Conservation (phyloP, 306 rosid genomes). For the Ceratonia siliqua region DNA sequence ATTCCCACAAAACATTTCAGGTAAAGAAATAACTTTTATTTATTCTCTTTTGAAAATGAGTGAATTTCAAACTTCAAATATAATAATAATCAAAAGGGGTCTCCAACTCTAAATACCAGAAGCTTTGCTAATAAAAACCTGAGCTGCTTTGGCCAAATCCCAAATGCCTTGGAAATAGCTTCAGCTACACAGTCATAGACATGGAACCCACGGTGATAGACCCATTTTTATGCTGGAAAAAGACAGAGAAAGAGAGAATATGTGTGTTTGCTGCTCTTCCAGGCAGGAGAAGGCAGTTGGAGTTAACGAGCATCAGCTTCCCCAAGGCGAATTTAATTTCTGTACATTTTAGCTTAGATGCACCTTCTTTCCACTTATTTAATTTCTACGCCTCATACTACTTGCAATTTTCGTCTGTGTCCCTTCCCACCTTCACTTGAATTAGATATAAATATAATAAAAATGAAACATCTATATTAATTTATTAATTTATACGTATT, state of each 20-base stretch:
- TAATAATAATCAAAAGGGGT: conserved; percentile 10
- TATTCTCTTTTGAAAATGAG: not conserved
- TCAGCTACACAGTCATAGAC: not conserved
- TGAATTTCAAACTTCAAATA: not conserved
- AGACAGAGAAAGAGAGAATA: not conserved
- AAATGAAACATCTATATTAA: not conserved
- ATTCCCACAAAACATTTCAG: conserved; percentile 17
- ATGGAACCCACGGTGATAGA: not conserved
- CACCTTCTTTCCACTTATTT: not conserved
- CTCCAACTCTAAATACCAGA: conserved; percentile 49
- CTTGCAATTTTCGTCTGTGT: not conserved
- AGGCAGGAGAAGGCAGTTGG: not conserved
- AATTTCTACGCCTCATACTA: not conserved
- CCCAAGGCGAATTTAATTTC: not conserved
- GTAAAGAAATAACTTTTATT: not conserved
- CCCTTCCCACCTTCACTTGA: not conserved
- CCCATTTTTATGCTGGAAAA: not conserved
- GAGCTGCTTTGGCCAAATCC: conserved; percentile 29
- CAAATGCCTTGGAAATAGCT: conserved; percentile 11
- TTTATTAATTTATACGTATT: too few species aligned
- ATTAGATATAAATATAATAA: too few species aligned
- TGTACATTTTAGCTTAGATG: not conserved
- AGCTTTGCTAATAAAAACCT: conserved; percentile 7
- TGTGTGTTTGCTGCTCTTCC: not conserved
- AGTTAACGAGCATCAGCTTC: not conserved